Conservation (phyloP, 805 yeast species). For the Aciculoconidium aculeatum region DNA sequence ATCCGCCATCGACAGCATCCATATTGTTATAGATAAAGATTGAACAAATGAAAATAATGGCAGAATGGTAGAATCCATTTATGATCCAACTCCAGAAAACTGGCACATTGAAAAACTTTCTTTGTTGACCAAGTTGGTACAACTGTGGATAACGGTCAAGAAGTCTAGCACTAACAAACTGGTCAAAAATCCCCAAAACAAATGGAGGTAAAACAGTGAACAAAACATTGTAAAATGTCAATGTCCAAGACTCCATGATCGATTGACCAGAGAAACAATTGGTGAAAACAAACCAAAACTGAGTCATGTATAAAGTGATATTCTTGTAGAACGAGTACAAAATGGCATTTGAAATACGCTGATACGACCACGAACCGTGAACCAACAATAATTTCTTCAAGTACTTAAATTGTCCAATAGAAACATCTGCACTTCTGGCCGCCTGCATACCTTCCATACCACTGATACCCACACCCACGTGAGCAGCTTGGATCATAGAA, state of each 20-base stretch:
- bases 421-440: slow-evolving; percentile 94
- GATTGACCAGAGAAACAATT: slow-evolving; percentile 95
- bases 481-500: slow-evolving; percentile 98
- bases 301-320: slow-evolving; percentile 93
- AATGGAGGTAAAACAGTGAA: slow-evolving; percentile 95
- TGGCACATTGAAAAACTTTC: slow-evolving; percentile 81
- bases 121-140: slow-evolving; percentile 83
- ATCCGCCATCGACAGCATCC: slow-evolving; percentile 60
- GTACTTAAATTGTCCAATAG: slow-evolving; percentile 92
- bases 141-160: slow-evolving; percentile 89
- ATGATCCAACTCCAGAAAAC: slow-evolving; percentile 97
- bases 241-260: slow-evolving; percentile 95
- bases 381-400: slow-evolving; percentile 78
- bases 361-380: slow-evolving; percentile 98
- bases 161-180: slow-evolving; percentile 85
- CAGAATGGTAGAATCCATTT: slow-evolving; percentile 93
- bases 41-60: slow-evolving; percentile 71
- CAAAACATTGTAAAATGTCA: slow-evolving; percentile 90
- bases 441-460: slow-evolving; percentile 99
- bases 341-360: slow-evolving; percentile 87
- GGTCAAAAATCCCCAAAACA: slow-evolving; percentile 94
- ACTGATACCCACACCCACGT: slow-evolving; percentile 97
- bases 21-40: slow-evolving; percentile 65
- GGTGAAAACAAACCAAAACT: slow-evolving; percentile 93
- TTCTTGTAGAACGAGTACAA: slow-evolving; percentile 94